phyloP scores from a whole-genome alignment of 2,329 filamentous ascomycete genomes.

The Fusarium falciforme region DNA sequence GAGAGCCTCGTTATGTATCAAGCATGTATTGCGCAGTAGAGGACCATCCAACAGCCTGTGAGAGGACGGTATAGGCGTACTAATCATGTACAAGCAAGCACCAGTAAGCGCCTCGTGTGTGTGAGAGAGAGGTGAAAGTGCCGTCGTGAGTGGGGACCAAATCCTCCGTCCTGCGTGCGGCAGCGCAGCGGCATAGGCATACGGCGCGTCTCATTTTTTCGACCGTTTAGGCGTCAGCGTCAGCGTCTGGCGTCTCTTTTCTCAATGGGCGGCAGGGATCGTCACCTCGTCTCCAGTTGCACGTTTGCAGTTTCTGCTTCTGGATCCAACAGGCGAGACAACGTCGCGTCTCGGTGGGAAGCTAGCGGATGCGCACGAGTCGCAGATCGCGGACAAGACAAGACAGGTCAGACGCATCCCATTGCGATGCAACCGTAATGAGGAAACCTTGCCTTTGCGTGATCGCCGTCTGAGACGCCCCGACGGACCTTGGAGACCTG shows the following conservation, averaged over 20 bases:
- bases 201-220: slow-evolving; percentile 26
- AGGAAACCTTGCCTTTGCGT: background rate
- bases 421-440: slow-evolving; percentile 8
- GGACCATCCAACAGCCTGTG: slow-evolving; percentile 24
- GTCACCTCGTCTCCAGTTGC: slow-evolving; percentile 9
- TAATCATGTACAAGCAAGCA: slow-evolving; percentile 18
- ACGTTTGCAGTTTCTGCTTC: background rate
- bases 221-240: slow-evolving; percentile 23
- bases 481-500: slow-evolving; percentile 1
- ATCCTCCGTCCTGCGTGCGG: slow-evolving; percentile 18
- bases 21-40: slow-evolving; percentile 4
- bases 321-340: slow-evolving; percentile 13
- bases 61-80: slow-evolving; percentile 7
- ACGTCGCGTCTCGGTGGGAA: slow-evolving; percentile 7
- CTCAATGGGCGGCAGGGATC: slow-evolving; percentile 20
- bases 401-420: background rate
- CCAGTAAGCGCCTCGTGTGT: slow-evolving; percentile 16
- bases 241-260: slow-evolving; percentile 30
- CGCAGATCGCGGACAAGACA: background rate
- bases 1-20: slow-evolving; percentile 21
- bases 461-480: slow-evolving; percentile 8
- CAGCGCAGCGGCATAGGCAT: background rate
- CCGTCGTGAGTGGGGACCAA: slow-evolving; percentile 1
- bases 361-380: slow-evolving; percentile 28
- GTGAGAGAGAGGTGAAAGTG: background rate